Evolutionary conservation across 768 basidiomycete species (phyloP), one percentile per base, ranked within the genome.

Genomic region (Phanerochaete carnosa): DNA sequence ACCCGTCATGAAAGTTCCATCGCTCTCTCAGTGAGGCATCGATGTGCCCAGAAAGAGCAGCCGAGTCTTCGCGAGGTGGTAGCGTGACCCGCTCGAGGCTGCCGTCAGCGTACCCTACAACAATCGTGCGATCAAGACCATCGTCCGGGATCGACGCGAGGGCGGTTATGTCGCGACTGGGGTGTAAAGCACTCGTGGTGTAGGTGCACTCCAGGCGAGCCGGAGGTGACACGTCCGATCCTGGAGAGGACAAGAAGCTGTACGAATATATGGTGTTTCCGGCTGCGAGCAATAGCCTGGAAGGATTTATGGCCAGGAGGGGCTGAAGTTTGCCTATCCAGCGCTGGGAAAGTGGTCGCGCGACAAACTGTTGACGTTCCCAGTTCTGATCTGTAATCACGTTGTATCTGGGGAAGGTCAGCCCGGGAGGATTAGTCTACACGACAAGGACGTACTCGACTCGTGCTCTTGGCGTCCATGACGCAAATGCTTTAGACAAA

Each of bases 271-370:
- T 70, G 23, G 69, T 67, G 62, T 73, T 74, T 12, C 87, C 88
- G 6, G 87, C 83, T 15, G 83, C 87, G 45, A 90, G 80, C 37
- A 89, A 61, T 1, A 92, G 73, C 8, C 85, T 76, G 28, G 82
- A 82, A 19, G 72, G 57, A 57, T 78, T 86, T 59, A 86, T 77
- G 28, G 85, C 81, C 37, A 91, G 68, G 13, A 77, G 65, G 4
- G 89, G 86, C 59, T 83, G 86, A 4, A 80, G 70, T 65, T 81
- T 88, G 25, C 75, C 77, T 5, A 65, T 15, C 89, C 89, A 91
- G 11, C 80, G 78, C 26, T 75, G 74, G 23, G 85, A 82, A 9
- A 91, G 76, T 1, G 88, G 89, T 1, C 87, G 81, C 3, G 88
- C 87, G 23, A 88, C 72, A 60, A 89, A 89, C 47, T 74, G 66